A percentile compares a stretch with the other conserved stretches of the same genome.
Evolutionary conservation across 2,329 filamentous ascomycete species (phyloP).

Genomic region (Fusarium hainanense): DNA sequence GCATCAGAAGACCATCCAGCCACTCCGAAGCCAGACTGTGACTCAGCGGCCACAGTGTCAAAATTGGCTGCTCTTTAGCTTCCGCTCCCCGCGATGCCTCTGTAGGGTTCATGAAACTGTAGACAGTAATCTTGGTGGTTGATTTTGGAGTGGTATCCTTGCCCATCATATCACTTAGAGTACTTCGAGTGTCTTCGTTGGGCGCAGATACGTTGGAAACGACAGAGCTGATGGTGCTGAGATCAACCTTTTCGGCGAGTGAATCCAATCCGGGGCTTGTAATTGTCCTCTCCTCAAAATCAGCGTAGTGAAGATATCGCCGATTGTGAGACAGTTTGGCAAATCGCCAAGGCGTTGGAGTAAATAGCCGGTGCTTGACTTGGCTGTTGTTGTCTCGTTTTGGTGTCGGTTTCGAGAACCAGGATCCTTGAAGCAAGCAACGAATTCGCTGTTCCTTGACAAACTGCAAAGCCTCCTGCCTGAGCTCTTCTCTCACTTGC

Average conservation of each 20-base stretch:
- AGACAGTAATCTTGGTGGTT: slow-evolving; percentile 91
- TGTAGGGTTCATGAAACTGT: slow-evolving; percentile 70
- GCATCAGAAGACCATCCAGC: slow-evolving; percentile 94
- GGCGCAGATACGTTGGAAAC: slow-evolving; percentile 88
- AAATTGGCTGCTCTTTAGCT: slow-evolving; percentile 74
- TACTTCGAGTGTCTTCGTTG: slow-evolving; percentile 61
- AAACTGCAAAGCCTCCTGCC: slow-evolving; percentile 92
- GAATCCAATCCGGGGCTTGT: slow-evolving; percentile 77
- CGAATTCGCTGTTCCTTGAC: slow-evolving; percentile 96
- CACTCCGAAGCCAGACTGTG: slow-evolving; percentile 92
- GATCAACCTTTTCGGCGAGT: slow-evolving; percentile 84
- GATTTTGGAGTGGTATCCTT: slow-evolving; percentile 56
- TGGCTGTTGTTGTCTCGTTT: slow-evolving; percentile 52
- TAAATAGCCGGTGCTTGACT: slow-evolving; percentile 54
- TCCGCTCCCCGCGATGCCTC: slow-evolving; percentile 52
- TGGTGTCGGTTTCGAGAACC: slow-evolving; percentile 74
- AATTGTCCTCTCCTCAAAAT: slow-evolving; percentile 75
- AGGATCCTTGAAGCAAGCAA: slow-evolving; percentile 87
- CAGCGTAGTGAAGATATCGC: slow-evolving; percentile 87
- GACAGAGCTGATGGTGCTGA: slow-evolving; percentile 89
- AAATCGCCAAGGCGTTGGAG: slow-evolving; percentile 78
- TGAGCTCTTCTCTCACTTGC: slow-evolving; percentile 90
- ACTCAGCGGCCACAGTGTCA: slow-evolving; percentile 84
- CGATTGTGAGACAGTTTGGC: slow-evolving; percentile 91
- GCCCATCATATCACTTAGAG: slow-evolving; percentile 56